phyloP scores from a whole-genome alignment of 192 early-diverging fungal genomes.

The Funneliformis geosporum region DNA sequence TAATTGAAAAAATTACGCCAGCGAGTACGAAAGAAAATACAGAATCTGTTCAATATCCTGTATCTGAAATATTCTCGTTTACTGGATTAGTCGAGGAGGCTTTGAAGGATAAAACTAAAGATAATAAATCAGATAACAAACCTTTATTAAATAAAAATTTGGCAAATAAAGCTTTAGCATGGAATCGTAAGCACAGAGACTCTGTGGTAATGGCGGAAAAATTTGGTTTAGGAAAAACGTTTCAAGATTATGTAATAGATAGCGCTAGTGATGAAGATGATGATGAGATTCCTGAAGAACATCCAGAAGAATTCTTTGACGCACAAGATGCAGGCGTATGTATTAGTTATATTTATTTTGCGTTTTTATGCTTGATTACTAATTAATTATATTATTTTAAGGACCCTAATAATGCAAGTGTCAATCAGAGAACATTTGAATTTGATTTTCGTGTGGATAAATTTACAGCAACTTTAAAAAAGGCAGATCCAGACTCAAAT shows the following conservation, averaged over 20 bases:
- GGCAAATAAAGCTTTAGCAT: not conserved
- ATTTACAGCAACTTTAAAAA: slow-evolving; percentile 64
- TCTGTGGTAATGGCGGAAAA: slow-evolving; percentile 32
- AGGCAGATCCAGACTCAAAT: slow-evolving; percentile 50
- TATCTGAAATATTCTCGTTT: not conserved
- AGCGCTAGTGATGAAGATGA: slow-evolving; percentile 37
- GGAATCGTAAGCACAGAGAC: slow-evolving; percentile 22
- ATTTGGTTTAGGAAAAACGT: slow-evolving; percentile 9
- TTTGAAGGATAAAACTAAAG: not conserved
- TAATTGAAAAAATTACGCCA: slow-evolving; percentile 68
- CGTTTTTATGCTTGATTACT: not conserved
- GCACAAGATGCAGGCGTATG: slow-evolving; percentile 50
- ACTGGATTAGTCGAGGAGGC: not conserved
- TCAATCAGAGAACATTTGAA: slow-evolving; percentile 52
- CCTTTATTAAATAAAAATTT: not conserved
- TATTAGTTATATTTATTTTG: not conserved
- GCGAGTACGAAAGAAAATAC: slow-evolving; percentile 36
- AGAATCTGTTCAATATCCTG: not conserved
- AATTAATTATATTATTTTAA: not conserved
- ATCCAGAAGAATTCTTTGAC: slow-evolving; percentile 52
- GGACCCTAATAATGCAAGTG: slow-evolving; percentile 30
- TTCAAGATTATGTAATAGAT: slow-evolving; percentile 34
- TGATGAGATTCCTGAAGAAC: slow-evolving; percentile 39
- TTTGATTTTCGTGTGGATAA: slow-evolving; percentile 71
- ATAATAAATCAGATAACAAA: not conserved